These are phyloP conservation scores for Aspergillus campestris DNA, from an alignment of 495 filamentous ascomycete species.

Conservation along the genomic window DNA sequence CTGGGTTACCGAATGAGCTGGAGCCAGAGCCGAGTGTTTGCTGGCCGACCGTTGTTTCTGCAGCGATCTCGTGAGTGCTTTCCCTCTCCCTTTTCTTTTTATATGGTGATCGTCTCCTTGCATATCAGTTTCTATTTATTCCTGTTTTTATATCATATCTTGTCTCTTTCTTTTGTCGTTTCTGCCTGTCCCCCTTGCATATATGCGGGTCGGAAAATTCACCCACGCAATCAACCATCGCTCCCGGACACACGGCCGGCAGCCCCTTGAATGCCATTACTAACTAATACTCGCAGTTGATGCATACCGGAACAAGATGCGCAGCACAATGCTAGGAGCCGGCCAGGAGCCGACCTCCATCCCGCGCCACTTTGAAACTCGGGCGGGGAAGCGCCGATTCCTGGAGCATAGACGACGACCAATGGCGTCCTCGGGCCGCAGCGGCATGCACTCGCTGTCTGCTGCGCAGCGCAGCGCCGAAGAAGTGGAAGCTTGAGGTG, in stretches of 20 bases:
- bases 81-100: background rate
- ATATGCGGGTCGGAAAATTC: background rate
- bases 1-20: conserved; percentile 92
- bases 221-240: background rate
- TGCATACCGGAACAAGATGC: conserved; percentile 88
- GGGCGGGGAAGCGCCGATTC: conserved; percentile 80
- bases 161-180: no score
- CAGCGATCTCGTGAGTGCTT: conserved; percentile 78
- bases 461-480: conserved; percentile 30
- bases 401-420: conserved; percentile 46
- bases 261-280: no score
- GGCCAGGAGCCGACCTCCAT: conserved; percentile 63
- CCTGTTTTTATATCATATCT: no score
- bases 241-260: no score
- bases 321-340: conserved; percentile 62
- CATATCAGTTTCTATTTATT: background rate
- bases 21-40: conserved; percentile 84
- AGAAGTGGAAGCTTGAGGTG: conserved; percentile 31
- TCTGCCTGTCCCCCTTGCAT: background rate
- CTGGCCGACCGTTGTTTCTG: conserved; percentile 75
- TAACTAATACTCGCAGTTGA: conserved; percentile 53
- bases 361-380: conserved; percentile 81
- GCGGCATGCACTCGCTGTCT: conserved; percentile 10
- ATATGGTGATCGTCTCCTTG: background rate
- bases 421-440: conserved; percentile 5